Percentiles rank a stretch among this genome's conserved stretches.
phyloP scores from a whole-genome alignment of 2,329 filamentous ascomycete genomes.

The Ambrosiella beaveri region DNA sequence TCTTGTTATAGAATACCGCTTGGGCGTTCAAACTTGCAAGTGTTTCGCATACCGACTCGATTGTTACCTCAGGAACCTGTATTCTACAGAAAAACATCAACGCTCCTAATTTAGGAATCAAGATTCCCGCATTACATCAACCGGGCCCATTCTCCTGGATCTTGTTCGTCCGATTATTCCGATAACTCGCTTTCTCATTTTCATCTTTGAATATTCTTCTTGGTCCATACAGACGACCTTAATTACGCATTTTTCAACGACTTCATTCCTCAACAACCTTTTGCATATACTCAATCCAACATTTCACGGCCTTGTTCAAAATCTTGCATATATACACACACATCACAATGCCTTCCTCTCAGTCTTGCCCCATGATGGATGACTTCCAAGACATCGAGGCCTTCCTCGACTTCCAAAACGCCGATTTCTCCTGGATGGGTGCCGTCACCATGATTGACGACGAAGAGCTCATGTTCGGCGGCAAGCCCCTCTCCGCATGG shows the following conservation, averaged over 20 bases:
- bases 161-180: neutral
- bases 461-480: conserved; percentile 42
- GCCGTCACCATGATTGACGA: conserved; percentile 39
- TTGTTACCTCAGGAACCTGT: conserved; percentile 1
- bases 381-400: conserved; percentile 5
- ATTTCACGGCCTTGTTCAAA: neutral
- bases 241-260: neutral
- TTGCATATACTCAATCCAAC: neutral
- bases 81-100: neutral
- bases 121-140: neutral
- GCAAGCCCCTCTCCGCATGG: conserved; percentile 41
- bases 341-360: conserved; percentile 6
- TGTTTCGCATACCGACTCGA: conserved; percentile 3
- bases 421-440: conserved; percentile 27
- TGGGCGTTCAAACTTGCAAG: conserved; percentile 1
- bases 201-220: neutral
- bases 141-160: neutral
- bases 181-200: neutral
- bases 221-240: no score
- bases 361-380: conserved; percentile 1
- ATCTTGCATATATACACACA: neutral
- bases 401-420: conserved; percentile 7
- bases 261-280: neutral
- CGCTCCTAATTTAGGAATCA: neutral
- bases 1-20: neutral